A percentile compares a stretch with the other conserved stretches of the same genome.
Conservation (phyloP, 2,329 filamentous ascomycete species). For the Magnaporthiopsis poae region DNA sequence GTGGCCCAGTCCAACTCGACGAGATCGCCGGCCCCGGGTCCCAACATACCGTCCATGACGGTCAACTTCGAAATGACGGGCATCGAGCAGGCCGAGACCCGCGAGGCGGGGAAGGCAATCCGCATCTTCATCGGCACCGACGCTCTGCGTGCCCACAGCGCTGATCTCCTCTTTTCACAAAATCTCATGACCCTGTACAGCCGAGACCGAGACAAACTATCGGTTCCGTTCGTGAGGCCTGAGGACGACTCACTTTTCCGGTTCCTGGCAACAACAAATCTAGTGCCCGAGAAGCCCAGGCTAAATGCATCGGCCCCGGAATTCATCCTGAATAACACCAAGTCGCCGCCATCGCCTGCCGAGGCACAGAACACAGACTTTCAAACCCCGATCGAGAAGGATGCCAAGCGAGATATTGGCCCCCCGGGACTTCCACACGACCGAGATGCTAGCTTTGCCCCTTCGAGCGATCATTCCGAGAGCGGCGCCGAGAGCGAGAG, state of each 20-base stretch:
- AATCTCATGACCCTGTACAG: conserved; percentile 83
- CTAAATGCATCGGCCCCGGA: conserved; percentile 44
- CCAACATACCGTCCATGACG: conserved; percentile 71
- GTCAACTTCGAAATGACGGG: conserved; percentile 69
- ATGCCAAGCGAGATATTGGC: conserved; percentile 20
- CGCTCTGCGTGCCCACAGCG: conserved; percentile 72
- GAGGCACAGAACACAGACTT: conserved; percentile 8
- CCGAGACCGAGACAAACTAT: conserved; percentile 75
- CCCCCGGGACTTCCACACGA: neutral
- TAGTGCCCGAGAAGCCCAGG: conserved; percentile 45
- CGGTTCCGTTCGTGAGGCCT: conserved; percentile 82
- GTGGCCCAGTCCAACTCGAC: conserved; percentile 66
- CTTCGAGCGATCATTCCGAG: conserved; percentile 31
- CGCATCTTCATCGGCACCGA: conserved; percentile 88
- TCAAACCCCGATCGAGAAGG: conserved; percentile 7
- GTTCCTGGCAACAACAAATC: conserved; percentile 55
- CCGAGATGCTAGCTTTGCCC: conserved; percentile 11
- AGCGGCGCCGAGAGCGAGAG: conserved; percentile 34
- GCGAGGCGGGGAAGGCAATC: conserved; percentile 52
- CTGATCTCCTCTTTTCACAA: conserved; percentile 83
- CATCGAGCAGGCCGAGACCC: conserved; percentile 38
- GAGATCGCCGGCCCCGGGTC: conserved; percentile 59
- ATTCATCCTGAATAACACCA: conserved; percentile 27
- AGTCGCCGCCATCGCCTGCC: conserved; percentile 10
- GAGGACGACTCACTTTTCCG: conserved; percentile 79